A percentile compares a stretch with the other conserved stretches of the same genome.
phyloP scores from a whole-genome alignment of 1,284 basidiomycete genomes.

The Trametes pubescens region DNA sequence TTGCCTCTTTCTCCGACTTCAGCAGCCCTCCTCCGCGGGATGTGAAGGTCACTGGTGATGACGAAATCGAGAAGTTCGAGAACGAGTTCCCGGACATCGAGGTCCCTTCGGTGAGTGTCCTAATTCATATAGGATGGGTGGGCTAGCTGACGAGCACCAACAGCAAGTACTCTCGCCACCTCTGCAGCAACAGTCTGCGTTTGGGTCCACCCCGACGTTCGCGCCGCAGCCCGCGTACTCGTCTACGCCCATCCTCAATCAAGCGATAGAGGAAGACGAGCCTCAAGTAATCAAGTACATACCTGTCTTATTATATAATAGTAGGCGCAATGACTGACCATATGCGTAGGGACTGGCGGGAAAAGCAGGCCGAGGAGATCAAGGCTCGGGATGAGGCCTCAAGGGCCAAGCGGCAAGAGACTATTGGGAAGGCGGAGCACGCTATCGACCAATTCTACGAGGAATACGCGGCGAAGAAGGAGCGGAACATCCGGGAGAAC shows the following conservation, averaged over 20 bases:
- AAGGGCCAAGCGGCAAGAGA: conserved; percentile 84
- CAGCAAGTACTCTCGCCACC: conserved; percentile 21
- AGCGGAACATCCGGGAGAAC: conserved; percentile 93
- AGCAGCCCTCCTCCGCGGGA: conserved; percentile 56
- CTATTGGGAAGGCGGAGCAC: conserved; percentile 88
- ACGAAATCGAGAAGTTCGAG: conserved; percentile 92
- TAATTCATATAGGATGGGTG: not conserved
- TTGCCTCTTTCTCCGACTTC: conserved; percentile 72
- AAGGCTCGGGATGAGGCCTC: conserved; percentile 81
- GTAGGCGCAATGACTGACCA: not conserved
- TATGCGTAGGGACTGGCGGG: conserved; percentile 81
- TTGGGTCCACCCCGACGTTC: conserved; percentile 61
- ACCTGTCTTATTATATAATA: no score
- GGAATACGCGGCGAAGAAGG: conserved; percentile 92
- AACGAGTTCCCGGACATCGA: conserved; percentile 91
- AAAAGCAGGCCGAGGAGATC: conserved; percentile 88
- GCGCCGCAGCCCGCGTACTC: conserved; percentile 76
- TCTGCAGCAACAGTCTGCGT: conserved; percentile 47
- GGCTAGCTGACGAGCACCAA: not conserved
- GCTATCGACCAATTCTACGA: conserved; percentile 97
- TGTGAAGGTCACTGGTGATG: conserved; percentile 86
- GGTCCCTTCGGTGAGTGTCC: conserved; percentile 57
- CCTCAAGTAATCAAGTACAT: conserved; percentile 87
- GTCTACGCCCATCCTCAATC: conserved; percentile 76
- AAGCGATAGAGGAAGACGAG: conserved; percentile 81